A percentile compares a stretch with the other conserved stretches of the same genome.
Conservation (phyloP, 2,329 filamentous ascomycete species). For the Dothideomycetidae sp. region DNA sequence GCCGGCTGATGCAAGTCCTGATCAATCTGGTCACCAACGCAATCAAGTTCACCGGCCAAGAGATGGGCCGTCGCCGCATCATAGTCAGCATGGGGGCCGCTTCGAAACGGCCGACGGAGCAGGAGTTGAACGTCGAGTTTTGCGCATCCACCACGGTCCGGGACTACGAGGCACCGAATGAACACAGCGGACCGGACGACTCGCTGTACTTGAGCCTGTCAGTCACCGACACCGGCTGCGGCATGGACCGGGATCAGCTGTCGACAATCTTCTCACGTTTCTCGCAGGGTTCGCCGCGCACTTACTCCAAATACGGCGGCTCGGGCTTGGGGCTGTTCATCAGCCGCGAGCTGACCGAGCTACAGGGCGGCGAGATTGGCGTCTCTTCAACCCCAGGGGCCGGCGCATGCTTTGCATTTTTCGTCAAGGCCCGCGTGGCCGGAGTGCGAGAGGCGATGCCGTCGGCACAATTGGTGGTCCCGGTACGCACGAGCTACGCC, state of each 20-base stretch:
- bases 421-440: slow-evolving; percentile 40
- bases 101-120: slow-evolving; percentile 11
- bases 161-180: slow-evolving; percentile 8
- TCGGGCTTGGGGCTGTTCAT: slow-evolving; percentile 58
- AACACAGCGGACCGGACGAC: slow-evolving; percentile 1
- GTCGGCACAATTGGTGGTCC: no score
- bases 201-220: slow-evolving; percentile 14
- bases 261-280: slow-evolving; percentile 51
- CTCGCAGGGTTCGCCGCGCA: slow-evolving; percentile 51
- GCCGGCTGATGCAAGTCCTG: slow-evolving; percentile 16
- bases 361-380: slow-evolving; percentile 57
- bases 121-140: slow-evolving; percentile 12
- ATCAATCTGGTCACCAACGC: slow-evolving; percentile 20
- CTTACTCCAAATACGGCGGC: slow-evolving; percentile 55
- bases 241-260: slow-evolving; percentile 24
- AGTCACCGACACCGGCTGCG: slow-evolving; percentile 20
- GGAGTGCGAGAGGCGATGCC: no score
- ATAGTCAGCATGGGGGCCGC: slow-evolving; percentile 13
- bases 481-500: no score
- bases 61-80: slow-evolving; percentile 11
- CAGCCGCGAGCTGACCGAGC: slow-evolving; percentile 50
- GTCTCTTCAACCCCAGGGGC: slow-evolving; percentile 43
- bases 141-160: slow-evolving; percentile 12
- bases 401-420: slow-evolving; percentile 54
- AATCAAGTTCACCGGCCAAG: slow-evolving; percentile 17